phyloP scores from a whole-genome alignment of 352 stramenopile species.

The Blastocystis sp. region DNA sequence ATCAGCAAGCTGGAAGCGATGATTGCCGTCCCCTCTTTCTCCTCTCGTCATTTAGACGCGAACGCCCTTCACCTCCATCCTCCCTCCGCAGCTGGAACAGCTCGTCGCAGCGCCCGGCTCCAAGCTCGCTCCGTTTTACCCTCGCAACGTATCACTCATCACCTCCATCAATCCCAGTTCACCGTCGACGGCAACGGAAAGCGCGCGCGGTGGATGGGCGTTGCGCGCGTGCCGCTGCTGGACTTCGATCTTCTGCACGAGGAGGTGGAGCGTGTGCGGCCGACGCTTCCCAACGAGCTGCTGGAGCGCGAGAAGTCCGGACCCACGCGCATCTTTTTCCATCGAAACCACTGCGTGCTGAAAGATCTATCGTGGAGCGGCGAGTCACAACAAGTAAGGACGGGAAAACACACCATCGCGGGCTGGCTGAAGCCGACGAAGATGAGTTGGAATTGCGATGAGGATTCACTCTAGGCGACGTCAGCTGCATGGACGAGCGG shows the following conservation, averaged over 20 bases:
- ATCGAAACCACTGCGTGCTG: not conserved
- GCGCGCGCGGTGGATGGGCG: slow-evolving; percentile 38
- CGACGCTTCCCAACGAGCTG: not conserved
- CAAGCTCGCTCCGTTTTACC: slow-evolving; percentile 6
- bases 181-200: slow-evolving; percentile 40
- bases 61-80: slow-evolving; percentile 25
- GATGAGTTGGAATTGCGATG: not conserved
- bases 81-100: slow-evolving; percentile 23
- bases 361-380: not conserved
- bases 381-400: not conserved
- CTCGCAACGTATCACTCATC: not conserved
- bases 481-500: not conserved
- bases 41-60: not conserved
- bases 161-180: not conserved
- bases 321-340: not conserved
- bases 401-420: not conserved
- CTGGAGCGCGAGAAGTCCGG: not conserved
- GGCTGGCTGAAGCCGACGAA: not conserved
- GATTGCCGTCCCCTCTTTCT: not conserved
- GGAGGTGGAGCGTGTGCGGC: slow-evolving; percentile 19
- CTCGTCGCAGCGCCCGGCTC: not conserved
- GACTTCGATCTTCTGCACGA: slow-evolving; percentile 32
- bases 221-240: slow-evolving; percentile 16
- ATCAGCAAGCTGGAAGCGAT: slow-evolving; percentile 27
- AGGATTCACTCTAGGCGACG: not conserved